Conservation (phyloP, 2,329 filamentous ascomycete genomes). For the Neonectria sp. region DNA sequence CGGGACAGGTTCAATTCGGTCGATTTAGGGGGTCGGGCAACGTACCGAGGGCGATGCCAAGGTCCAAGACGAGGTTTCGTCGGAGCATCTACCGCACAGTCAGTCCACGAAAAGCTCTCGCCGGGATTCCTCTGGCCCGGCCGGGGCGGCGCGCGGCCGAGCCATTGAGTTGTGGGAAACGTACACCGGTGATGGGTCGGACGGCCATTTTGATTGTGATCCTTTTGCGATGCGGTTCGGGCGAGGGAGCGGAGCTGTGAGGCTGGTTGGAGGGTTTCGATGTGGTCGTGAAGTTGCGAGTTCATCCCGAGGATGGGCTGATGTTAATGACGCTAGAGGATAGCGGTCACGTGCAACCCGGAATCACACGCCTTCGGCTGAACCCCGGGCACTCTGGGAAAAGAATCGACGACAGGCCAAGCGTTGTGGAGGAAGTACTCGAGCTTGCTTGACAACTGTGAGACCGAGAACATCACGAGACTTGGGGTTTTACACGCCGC, state of each 20-base stretch:
- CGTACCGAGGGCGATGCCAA: conserved; percentile 70
- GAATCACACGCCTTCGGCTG: conserved; percentile 33
- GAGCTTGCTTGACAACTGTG: conserved; percentile 32
- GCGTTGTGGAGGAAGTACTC: conserved; percentile 5
- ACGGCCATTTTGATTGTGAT: conserved; percentile 64
- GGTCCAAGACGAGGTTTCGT: conserved; percentile 70
- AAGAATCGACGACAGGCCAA: conserved; percentile 44
- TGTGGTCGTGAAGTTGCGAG: conserved; percentile 46
- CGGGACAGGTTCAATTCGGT: conserved; percentile 24
- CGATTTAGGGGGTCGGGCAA: conserved; percentile 32
- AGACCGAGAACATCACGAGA: conserved; percentile 36
- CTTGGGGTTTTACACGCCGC: conserved; percentile 40
- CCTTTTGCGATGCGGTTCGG: conserved; percentile 43
- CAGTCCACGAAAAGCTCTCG: conserved; percentile 51
- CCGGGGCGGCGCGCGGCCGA: conserved; percentile 25
- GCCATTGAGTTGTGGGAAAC: conserved; percentile 57
- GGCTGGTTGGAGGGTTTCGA: conserved; percentile 42
- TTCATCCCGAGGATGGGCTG: conserved; percentile 50
- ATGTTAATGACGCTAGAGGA: conserved; percentile 55
- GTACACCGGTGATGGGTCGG: conserved; percentile 73
- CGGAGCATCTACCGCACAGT: conserved; percentile 69
- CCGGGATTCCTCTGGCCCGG: conserved; percentile 38
- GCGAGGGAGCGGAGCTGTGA: conserved; percentile 41
- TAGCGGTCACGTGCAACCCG: conserved; percentile 40
- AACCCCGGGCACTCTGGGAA: conserved; percentile 45